A percentile compares a stretch with the other conserved stretches of the same genome.
phyloP scores from a whole-genome alignment of 2,329 filamentous ascomycete genomes.

The Colletotrichum sp. region DNA sequence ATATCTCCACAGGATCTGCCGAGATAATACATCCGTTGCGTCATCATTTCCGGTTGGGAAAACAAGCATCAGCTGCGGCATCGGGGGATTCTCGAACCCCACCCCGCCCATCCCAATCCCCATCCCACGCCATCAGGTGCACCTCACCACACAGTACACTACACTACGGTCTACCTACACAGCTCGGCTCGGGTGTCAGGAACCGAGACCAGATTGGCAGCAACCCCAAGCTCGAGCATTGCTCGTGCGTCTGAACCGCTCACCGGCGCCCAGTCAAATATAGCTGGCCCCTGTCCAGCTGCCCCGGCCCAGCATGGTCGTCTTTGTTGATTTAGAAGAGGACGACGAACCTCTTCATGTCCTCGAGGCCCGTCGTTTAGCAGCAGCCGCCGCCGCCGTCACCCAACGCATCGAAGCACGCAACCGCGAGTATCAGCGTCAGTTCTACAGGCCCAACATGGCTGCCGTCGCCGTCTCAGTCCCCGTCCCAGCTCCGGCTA shows the following conservation, averaged over 20 bases:
- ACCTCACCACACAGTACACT: neutral
- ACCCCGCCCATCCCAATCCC: constrained; percentile 6
- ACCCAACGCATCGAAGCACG: constrained; percentile 6
- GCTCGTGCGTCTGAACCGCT: neutral
- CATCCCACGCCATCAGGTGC: neutral
- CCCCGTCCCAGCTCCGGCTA: neutral
- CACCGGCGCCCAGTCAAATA: neutral
- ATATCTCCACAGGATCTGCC: constrained; percentile 4
- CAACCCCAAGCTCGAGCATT: neutral
- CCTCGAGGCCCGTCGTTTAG: constrained; percentile 7
- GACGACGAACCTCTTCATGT: constrained; percentile 20
- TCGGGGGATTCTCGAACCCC: constrained; percentile 15
- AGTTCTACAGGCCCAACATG: neutral
- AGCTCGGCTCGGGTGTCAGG: constrained; percentile 11
- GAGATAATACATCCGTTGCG: constrained; percentile 8
- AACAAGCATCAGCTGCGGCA: constrained; percentile 13
- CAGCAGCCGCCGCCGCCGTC: constrained; percentile 8
- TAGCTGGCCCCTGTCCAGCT: neutral
- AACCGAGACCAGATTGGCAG: constrained; percentile 15
- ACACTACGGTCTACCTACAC: neutral
- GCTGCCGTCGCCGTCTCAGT: neutral
- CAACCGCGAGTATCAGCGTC: neutral
- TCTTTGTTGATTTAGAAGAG: constrained; percentile 29
- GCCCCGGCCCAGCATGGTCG: constrained; percentile 14
- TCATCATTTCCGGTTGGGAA: constrained; percentile 1